These are phyloP conservation scores for Torrubiella hemipterigena DNA, from an alignment of 2,329 filamentous ascomycete species.

Conservation along the genomic window DNA sequence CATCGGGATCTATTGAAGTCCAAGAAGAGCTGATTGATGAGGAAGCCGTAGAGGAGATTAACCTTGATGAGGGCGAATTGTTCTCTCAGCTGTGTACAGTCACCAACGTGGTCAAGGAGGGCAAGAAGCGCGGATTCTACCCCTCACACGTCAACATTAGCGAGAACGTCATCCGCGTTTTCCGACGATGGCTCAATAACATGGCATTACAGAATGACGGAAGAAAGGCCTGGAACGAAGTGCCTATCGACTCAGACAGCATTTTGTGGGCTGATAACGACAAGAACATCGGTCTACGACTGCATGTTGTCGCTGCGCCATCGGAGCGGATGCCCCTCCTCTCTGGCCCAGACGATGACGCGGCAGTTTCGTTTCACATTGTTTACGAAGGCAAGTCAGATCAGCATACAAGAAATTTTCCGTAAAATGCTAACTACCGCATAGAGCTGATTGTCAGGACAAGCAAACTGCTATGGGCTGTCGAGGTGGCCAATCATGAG, in stretches of 20 bases:
- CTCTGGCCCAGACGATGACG: slow-evolving; percentile 46
- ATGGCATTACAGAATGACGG: slow-evolving; percentile 22
- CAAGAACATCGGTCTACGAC: slow-evolving; percentile 54
- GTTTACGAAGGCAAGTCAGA: slow-evolving; percentile 53
- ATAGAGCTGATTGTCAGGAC: slow-evolving; percentile 59
- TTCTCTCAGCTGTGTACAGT: slow-evolving; percentile 65
- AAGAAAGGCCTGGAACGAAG: slow-evolving; percentile 5
- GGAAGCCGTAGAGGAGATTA: slow-evolving; percentile 46
- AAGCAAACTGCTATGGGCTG: slow-evolving; percentile 47
- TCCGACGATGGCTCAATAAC: slow-evolving; percentile 56
- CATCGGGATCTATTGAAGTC: slow-evolving; percentile 8
- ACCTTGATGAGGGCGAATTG: slow-evolving; percentile 56
- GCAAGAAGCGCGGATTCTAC: slow-evolving; percentile 48
- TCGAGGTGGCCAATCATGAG: slow-evolving; percentile 43
- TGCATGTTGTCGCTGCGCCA: slow-evolving; percentile 38
- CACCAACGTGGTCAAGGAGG: slow-evolving; percentile 56
- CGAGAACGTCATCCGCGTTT: slow-evolving; percentile 58
- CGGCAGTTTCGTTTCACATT: slow-evolving; percentile 57
- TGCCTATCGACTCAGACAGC: slow-evolving; percentile 11
- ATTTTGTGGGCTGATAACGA: slow-evolving; percentile 58
- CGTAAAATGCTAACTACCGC: neutral
- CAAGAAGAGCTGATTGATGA: slow-evolving; percentile 15
- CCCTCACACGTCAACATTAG: slow-evolving; percentile 52
- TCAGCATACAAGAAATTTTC: neutral
- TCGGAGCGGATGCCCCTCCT: slow-evolving; percentile 39